Evolutionary conservation across 768 basidiomycete genomes (phyloP), one percentile per base, ranked within the genome.

Genomic region (Macrocybe gigantea): DNA sequence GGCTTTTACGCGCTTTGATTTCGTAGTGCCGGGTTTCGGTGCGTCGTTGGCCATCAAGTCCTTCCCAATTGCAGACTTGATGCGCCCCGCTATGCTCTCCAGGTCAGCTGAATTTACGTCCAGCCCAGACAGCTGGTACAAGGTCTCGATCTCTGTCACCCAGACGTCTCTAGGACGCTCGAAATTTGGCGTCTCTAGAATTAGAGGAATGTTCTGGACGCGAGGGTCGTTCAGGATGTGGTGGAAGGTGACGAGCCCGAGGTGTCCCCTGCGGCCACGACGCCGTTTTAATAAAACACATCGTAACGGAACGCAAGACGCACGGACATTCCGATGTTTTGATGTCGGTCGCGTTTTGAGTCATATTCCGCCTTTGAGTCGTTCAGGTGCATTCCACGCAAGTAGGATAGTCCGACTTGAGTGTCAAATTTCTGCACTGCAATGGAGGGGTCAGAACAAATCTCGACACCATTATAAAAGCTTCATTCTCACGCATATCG

Each of bases 381-480:
- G 59, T 94, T 94, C 39, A 93, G 60, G 57, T 94, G 92, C 78
- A 93, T 85, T 1, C 84, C 91, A 3, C 80, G 74, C 11, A 93
- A 78, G 59, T 90, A 93, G 9, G 71, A 60, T 22, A 88, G 56
- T 1, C 92, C 88, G 3, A 94, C 72, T 50, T 77, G 66, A n/a
- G 70, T 56, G 32, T 88, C 82, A 54, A 93, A 91, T 40, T 75
- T 66, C 8, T 67, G 57, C 63, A 91, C 88, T 81, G 53, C 5
- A 38, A 38, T 11, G 36, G 14, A 38, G 14, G 36, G 14, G 11
- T 14, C 11, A 4, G 36, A 38, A 11, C 36, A 38, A 14, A 11
- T 38, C 36, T 11, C 11, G 36, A 38, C 11, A 2, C 14, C 36
- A 38, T 22, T 22, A 22, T 22, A 22, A 22, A 22, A 22, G 22